A percentile compares a stretch with the other conserved stretches of the same genome.
phyloP scores from a whole-genome alignment of 495 filamentous ascomycete species.

The Penicillium verhagenii region DNA sequence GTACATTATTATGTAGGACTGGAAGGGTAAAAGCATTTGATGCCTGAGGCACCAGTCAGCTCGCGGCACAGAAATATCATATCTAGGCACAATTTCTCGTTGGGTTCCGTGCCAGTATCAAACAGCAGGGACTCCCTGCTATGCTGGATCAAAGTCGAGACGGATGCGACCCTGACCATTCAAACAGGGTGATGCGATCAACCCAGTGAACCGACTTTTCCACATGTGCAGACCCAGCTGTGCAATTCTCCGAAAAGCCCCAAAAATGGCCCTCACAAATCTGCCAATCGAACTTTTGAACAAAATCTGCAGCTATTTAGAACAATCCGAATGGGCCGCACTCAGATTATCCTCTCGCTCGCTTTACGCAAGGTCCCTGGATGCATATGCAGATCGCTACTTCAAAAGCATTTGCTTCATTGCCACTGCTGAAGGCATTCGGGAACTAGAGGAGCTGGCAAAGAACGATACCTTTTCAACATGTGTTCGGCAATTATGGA shows the following conservation, averaged over 20 bases:
- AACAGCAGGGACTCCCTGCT: too few relatives aligned
- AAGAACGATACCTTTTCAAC: not conserved
- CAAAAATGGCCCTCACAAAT: not conserved
- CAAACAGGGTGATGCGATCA: conserved; percentile 17
- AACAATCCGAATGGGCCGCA: not conserved
- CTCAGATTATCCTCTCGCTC: not conserved
- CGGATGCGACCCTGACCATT: conserved; percentile 24
- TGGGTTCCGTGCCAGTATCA: too few relatives aligned
- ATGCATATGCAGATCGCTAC: not conserved
- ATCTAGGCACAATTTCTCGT: too few relatives aligned
- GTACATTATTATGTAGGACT: too few relatives aligned
- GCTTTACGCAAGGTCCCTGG: not conserved
- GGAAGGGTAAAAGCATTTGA: too few relatives aligned
- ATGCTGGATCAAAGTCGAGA: too few relatives aligned
- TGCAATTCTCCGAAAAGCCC: conserved; percentile 2
- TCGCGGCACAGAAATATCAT: too few relatives aligned
- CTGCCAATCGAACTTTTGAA: not conserved
- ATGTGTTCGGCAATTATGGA: not conserved
- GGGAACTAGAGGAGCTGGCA: not conserved
- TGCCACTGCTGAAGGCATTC: not conserved
- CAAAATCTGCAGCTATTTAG: not conserved
- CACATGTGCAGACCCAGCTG: too few relatives aligned
- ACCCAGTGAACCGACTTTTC: conserved; percentile 25
- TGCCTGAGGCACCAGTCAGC: too few relatives aligned
- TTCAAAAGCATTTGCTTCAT: conserved; percentile 2